These are phyloP conservation scores for Xanthoconium stramineum DNA, from an alignment of 768 basidiomycete species.

Conservation along the genomic window DNA sequence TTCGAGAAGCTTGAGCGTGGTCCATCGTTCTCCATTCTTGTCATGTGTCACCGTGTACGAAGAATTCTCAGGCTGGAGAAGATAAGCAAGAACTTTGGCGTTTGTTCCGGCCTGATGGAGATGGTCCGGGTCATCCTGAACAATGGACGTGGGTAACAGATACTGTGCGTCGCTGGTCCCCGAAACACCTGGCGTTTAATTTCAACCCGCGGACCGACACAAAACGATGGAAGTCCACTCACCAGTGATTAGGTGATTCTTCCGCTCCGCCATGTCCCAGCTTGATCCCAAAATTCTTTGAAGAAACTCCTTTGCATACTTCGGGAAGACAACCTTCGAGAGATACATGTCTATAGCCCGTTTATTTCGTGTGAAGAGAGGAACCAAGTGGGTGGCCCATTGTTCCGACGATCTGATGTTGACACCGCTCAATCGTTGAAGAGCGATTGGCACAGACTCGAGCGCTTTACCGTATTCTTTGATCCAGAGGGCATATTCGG, in stretches of 20 bases:
- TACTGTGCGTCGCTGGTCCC: neutral
- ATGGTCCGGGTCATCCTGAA: neutral
- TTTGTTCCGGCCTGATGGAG: neutral
- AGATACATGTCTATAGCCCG: neutral
- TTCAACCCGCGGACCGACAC: neutral
- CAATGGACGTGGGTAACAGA: neutral
- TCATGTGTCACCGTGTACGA: neutral
- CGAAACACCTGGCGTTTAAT: neutral
- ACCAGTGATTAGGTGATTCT: neutral
- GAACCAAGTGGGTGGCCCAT: neutral
- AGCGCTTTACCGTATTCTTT: neutral
- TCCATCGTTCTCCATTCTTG: neutral
- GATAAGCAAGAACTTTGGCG: neutral
- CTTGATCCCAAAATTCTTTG: neutral
- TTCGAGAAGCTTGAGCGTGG: neutral
- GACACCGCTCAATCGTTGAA: neutral
- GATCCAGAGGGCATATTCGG: neutral
- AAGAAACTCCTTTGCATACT: neutral
- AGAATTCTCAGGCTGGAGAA: neutral
- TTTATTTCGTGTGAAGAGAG: neutral
- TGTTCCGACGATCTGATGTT: neutral
- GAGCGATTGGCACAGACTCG: neutral
- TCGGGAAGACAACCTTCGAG: neutral
- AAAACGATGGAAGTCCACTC: neutral
- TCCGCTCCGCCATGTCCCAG: neutral